Conservation (phyloP, 495 filamentous ascomycete genomes). For the Alectoria sarmentosa region DNA sequence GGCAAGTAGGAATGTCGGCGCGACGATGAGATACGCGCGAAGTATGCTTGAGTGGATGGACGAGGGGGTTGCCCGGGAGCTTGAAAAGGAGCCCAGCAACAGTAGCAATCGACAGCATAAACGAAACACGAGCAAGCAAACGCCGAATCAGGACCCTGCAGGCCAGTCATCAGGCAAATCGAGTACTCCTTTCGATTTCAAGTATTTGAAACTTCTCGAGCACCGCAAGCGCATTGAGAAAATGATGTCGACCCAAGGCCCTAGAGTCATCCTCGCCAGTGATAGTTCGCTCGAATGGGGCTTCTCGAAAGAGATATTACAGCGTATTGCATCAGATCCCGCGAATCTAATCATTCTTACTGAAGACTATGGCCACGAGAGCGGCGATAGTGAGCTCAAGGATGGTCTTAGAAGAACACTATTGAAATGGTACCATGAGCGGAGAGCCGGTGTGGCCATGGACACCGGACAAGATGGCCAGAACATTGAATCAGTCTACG, state of each 20-base stretch:
- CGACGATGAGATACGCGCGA: constrained; percentile 78
- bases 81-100: constrained; percentile 62
- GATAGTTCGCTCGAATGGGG: constrained; percentile 91
- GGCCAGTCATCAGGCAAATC: constrained; percentile 37
- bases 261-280: constrained; percentile 83
- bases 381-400: constrained; percentile 28
- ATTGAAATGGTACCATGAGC: constrained; percentile 69
- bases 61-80: constrained; percentile 81
- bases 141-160: constrained; percentile 30
- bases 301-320: constrained; percentile 82
- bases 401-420: constrained; percentile 49
- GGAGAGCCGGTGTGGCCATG: constrained; percentile 52
- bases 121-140: constrained; percentile 35
- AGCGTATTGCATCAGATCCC: constrained; percentile 60
- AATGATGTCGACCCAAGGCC: constrained; percentile 42
- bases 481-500: constrained; percentile 56
- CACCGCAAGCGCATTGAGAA: constrained; percentile 64
- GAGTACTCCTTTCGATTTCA: constrained; percentile 82
- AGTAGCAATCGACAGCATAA: constrained; percentile 39
- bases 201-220: constrained; percentile 73
- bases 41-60: constrained; percentile 99
- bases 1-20: constrained; percentile 69
- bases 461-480: constrained; percentile 52
- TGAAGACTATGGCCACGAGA: constrained; percentile 37
- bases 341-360: constrained; percentile 82